Percentiles rank a stretch among this genome's conserved stretches.
These are phyloP conservation scores for Chlorencoelia australis DNA, from an alignment of 2,329 filamentous ascomycete genomes.

Conservation along the genomic window DNA sequence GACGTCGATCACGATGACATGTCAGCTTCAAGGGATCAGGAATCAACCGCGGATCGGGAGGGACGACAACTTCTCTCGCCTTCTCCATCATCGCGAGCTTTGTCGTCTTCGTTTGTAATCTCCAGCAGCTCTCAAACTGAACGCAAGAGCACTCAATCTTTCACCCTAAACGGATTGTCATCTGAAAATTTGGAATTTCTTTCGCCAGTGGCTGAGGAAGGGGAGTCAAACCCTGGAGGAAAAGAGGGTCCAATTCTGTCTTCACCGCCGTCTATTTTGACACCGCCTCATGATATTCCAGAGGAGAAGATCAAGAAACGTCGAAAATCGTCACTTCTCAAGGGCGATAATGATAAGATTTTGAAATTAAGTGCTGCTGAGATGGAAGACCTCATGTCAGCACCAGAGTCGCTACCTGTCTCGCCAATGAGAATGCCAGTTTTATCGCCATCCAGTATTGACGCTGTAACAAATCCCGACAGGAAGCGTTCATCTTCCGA, in stretches of 20 bases:
- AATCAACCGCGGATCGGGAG: too few relatives aligned
- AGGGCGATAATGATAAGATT: slow-evolving; percentile 31
- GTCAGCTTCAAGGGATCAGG: too few relatives aligned
- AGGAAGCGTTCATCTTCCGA: slow-evolving; percentile 13
- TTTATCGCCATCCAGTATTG: slow-evolving; percentile 26
- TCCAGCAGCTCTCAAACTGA: slow-evolving; percentile 8
- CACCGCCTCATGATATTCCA: slow-evolving; percentile 21
- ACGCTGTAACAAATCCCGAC: slow-evolving; percentile 19
- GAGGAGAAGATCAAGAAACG: slow-evolving; percentile 20
- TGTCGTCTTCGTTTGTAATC: neutral
- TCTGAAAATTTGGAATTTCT: neutral
- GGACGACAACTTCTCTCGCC: neutral
- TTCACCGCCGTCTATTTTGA: slow-evolving; percentile 17
- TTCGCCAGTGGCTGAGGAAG: neutral
- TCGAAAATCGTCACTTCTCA: slow-evolving; percentile 15
- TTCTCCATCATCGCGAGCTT: neutral
- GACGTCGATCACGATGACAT: too few relatives aligned
- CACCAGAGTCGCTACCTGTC: slow-evolving; percentile 47
- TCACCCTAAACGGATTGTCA: slow-evolving; percentile 3
- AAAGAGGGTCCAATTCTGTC: slow-evolving; percentile 11
- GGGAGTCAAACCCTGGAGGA: too few relatives aligned
- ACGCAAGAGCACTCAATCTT: slow-evolving; percentile 10
- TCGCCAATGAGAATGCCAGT: slow-evolving; percentile 27
- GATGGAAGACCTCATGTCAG: slow-evolving; percentile 46
- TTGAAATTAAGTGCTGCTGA: slow-evolving; percentile 47